Evolutionary conservation across 495 filamentous ascomycete species (phyloP).

Genomic region (Saxophila tyrrhenica): DNA sequence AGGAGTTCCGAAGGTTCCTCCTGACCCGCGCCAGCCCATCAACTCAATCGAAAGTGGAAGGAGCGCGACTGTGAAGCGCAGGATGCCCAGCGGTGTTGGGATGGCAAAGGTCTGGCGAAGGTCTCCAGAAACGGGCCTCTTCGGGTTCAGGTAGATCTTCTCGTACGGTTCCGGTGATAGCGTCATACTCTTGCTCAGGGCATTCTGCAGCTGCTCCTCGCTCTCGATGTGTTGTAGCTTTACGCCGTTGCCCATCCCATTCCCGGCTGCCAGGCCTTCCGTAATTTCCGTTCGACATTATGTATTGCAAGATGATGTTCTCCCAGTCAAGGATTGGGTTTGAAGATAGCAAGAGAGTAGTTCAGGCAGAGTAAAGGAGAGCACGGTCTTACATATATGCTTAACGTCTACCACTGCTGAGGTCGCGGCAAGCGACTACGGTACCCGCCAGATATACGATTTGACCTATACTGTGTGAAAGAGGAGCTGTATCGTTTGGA

Average conservation of each 20-base stretch:
- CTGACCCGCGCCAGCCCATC: conserved; percentile 56
- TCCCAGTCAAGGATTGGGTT: too few relatives aligned
- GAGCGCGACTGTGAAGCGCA: conserved; percentile 48
- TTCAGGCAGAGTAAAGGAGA: too few relatives aligned
- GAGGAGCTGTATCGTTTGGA: too few relatives aligned
- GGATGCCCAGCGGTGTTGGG: conserved; percentile 53
- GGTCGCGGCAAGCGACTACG: too few relatives aligned
- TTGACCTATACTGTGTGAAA: too few relatives aligned
- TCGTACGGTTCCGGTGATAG: conserved; percentile 58
- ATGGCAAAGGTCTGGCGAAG: conserved; percentile 51
- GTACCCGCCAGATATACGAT: too few relatives aligned
- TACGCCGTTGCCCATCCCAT: not conserved
- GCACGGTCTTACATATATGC: too few relatives aligned
- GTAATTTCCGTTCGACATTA: too few relatives aligned
- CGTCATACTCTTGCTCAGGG: conserved; percentile 36
- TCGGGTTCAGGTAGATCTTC: conserved; percentile 56
- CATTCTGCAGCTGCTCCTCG: conserved; percentile 17
- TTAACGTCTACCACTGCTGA: too few relatives aligned
- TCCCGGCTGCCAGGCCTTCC: not conserved
- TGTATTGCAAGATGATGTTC: too few relatives aligned
- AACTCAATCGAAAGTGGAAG: not conserved
- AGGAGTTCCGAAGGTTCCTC: conserved; percentile 51
- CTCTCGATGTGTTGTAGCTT: not conserved
- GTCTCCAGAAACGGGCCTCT: conserved; percentile 42
- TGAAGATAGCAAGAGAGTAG: too few relatives aligned